Percentiles rank a stretch among this genome's conserved stretches.
Evolutionary conservation across 208 protist genomes (phyloP).

Genomic region (Wallacemonas sp.): DNA sequence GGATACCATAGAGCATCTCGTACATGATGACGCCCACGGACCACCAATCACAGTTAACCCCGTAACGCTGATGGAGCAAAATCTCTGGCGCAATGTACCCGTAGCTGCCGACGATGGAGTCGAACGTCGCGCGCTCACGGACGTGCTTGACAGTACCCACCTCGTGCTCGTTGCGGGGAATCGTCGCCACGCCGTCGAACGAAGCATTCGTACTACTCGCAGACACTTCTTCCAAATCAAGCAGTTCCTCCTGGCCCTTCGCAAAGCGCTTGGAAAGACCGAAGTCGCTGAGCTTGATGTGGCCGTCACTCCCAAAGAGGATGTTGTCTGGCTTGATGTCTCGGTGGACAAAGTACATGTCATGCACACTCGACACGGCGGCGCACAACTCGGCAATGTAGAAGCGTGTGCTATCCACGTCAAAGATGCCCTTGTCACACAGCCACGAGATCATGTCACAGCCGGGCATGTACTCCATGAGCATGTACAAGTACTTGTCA

Average conservation of each 20-base stretch:
- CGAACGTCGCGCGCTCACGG: slow-evolving; percentile 65
- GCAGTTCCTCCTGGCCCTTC: slow-evolving; percentile 55
- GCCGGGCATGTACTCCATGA: slow-evolving; percentile 95
- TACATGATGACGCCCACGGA: slow-evolving; percentile 98
- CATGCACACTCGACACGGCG: slow-evolving; percentile 89
- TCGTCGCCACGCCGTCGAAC: slow-evolving; percentile 1
- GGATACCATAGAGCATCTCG: slow-evolving; percentile 96
- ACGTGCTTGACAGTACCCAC: slow-evolving; percentile 10
- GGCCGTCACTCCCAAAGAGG: slow-evolving; percentile 94
- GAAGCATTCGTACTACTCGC: background rate
- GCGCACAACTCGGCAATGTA: slow-evolving; percentile 92
- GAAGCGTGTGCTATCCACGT: slow-evolving; percentile 83
- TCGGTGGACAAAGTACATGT: slow-evolving; percentile 91
- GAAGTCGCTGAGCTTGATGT: slow-evolving; percentile 98
- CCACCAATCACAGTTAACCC: slow-evolving; percentile 97
- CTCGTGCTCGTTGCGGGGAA: slow-evolving; percentile 8
- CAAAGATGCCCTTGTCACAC: slow-evolving; percentile 86
- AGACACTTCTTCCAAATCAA: slow-evolving; percentile 40
- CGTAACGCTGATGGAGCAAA: slow-evolving; percentile 92
- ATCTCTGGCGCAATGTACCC: slow-evolving; percentile 98
- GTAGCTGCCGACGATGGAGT: slow-evolving; percentile 95
- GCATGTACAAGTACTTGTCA: slow-evolving; percentile 90
- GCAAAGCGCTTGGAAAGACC: slow-evolving; percentile 93
- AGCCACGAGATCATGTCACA: slow-evolving; percentile 94
- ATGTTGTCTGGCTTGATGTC: slow-evolving; percentile 99